Evolutionary conservation across 2,329 filamentous ascomycete genomes (phyloP), one percentile per base, ranked within the genome.

Genomic region (Apiospora saccharicola): DNA sequence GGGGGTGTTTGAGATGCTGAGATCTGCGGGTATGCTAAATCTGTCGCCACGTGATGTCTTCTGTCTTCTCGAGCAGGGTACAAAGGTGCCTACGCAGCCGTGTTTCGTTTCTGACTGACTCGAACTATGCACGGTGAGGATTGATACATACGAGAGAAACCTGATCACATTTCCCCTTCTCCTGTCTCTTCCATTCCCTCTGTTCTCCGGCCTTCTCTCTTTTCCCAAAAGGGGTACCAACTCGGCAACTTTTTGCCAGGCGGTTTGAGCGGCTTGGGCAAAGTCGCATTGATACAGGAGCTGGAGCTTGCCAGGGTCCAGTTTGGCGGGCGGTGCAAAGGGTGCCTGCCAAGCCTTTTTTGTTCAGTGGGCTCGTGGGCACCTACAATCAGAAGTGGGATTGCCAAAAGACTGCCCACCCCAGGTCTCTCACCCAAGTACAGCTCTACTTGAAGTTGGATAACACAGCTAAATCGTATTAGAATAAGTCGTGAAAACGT

Each of bases 1-100:
- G 57, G 34, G 30, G 19, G 57, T n/a, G 57, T 64, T 64, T 64
- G 57, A 64, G 22, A 30, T 64, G 34, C 57, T 61, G 53, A 61
- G 53, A 61, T 61, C 53, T 61, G 53, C 53, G 51, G 26, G 26
- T 57, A 57, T 57, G 7, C 14, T 57, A 34, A 19, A 57, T 57
- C 51, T 57, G 51, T 30, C 24, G 49, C 49, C 51, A 19, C 26
- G 51, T 57, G 13, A 34, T 16, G 51, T 34, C 51, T 37, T 6
- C 8, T 41, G 37, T 41, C 37, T 37, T 37, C 37, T 37, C 37
- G 7, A 41, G 37, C 5, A 8, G 37, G 37, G 49, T 51, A 51
- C 49, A 14, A 24, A 51, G 47, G 47, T 51, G 24, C 47, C 22
- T 30, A 34, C 53, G 10, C 30, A 61, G 53, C 53, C 30, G 7